These are phyloP conservation scores for Pneumocystis jirovecii DNA, from an alignment of 1,139 yeast species.

Conservation along the genomic window DNA sequence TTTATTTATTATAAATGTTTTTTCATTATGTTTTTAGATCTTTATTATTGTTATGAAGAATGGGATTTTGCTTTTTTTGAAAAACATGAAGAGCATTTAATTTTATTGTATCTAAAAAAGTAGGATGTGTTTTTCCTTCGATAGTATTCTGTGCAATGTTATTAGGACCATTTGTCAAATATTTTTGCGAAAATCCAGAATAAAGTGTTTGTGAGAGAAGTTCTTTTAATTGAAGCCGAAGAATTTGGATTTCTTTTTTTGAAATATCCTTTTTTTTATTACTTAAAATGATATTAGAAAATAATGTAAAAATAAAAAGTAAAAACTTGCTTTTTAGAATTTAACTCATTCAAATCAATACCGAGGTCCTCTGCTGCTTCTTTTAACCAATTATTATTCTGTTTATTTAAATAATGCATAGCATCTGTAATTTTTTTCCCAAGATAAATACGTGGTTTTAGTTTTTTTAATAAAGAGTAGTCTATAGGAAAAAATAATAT, in stretches of 20 bases:
- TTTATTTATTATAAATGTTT: background rate
- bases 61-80: constrained; percentile 26
- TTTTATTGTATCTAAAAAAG: constrained; percentile 55
- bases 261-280: background rate
- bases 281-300: background rate
- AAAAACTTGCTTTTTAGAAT: constrained; percentile 22
- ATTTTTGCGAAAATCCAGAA: constrained; percentile 36
- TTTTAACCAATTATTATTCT: constrained; percentile 41
- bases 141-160: constrained; percentile 77
- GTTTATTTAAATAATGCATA: constrained; percentile 21
- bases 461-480: constrained; percentile 51
- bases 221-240: constrained; percentile 43
- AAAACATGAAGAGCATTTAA: constrained; percentile 59
- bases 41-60: background rate
- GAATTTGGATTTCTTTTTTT: constrained; percentile 26
- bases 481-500: constrained; percentile 67
- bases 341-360: constrained; percentile 43
- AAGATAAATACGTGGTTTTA: constrained; percentile 51
- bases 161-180: constrained; percentile 69
- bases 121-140: constrained; percentile 53
- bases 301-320: background rate
- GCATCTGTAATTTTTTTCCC: constrained; percentile 68
- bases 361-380: constrained; percentile 93
- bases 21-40: background rate
- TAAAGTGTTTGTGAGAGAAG: constrained; percentile 47